Percentiles rank a stretch among this genome's conserved stretches.
phyloP scores from a whole-genome alignment of 805 yeast genomes.

The Suhomyces vadensis region DNA sequence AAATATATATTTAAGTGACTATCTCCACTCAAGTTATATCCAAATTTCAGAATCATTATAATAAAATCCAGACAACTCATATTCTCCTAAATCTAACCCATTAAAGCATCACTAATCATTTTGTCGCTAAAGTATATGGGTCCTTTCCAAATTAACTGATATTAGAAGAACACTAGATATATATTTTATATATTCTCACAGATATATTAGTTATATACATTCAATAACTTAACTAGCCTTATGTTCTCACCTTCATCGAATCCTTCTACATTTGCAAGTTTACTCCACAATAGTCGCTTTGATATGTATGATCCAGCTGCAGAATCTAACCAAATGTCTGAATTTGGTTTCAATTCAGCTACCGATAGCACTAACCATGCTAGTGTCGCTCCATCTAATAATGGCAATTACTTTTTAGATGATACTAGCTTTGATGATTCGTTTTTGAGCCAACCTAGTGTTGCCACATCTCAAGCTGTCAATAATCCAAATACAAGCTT shows the following conservation, averaged over 20 bases:
- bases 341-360: conserved; percentile 11
- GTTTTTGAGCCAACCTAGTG: conserved; percentile 1
- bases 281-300: conserved; percentile 12
- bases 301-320: conserved; percentile 20
- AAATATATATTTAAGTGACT: background rate
- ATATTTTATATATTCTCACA: background rate
- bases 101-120: background rate
- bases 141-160: background rate
- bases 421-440: conserved; percentile 10
- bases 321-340: conserved; percentile 15
- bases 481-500: background rate
- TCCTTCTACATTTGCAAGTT: conserved; percentile 4
- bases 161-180: background rate
- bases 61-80: too few species aligned
- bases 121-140: background rate
- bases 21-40: background rate
- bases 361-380: background rate
- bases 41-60: background rate
- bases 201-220: background rate
- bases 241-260: conserved; percentile 15
- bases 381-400: background rate
- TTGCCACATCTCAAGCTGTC: background rate
- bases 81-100: too few species aligned
- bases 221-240: background rate
- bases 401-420: conserved; percentile 6